Percentiles rank a stretch among this genome's conserved stretches.
Evolutionary conservation across 164 flowering plant species (phyloP).

Genomic region (Annona cherimola): DNA sequence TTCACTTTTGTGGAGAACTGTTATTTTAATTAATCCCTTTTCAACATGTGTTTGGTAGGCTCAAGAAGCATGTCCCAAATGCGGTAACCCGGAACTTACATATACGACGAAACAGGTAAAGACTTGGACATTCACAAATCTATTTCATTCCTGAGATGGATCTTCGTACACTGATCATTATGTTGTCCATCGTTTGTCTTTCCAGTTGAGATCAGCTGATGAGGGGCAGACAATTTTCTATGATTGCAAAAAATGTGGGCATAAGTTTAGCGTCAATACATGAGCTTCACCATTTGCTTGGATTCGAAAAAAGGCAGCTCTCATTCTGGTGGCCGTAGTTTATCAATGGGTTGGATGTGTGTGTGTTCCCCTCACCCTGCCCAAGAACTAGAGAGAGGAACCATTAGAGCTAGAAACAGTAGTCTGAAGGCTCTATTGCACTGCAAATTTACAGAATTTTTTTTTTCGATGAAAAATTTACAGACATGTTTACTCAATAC

Average conservation of each 20-base stretch:
- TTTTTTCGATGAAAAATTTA: too few species aligned
- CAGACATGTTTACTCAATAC: too few species aligned
- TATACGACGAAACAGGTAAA: slow-evolving; percentile 34
- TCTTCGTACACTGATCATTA: neutral
- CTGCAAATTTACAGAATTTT: too few species aligned
- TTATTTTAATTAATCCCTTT: neutral
- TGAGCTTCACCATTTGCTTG: slow-evolving; percentile 10
- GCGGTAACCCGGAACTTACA: slow-evolving; percentile 26
- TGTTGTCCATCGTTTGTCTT: neutral
- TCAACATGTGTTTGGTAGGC: slow-evolving; percentile 12
- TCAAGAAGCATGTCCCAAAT: slow-evolving; percentile 25
- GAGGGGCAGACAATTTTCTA: slow-evolving; percentile 67
- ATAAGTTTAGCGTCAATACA: slow-evolving; percentile 32
- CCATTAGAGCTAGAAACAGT: too few species aligned
- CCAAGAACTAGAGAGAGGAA: too few species aligned
- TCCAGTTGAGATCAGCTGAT: slow-evolving; percentile 67
- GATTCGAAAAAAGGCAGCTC: neutral
- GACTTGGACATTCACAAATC: neutral
- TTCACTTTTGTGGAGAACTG: neutral
- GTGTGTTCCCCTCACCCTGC: too few species aligned
- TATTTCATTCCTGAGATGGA: neutral
- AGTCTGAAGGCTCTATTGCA: too few species aligned
- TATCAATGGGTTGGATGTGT: too few species aligned
- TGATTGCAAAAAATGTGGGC: slow-evolving; percentile 42
- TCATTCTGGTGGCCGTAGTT: too few species aligned